Evolutionary conservation across 1,284 basidiomycete species (phyloP), one percentile per base, ranked within the genome.

Genomic region (Cutaneotrichosporon spelunceum): DNA sequence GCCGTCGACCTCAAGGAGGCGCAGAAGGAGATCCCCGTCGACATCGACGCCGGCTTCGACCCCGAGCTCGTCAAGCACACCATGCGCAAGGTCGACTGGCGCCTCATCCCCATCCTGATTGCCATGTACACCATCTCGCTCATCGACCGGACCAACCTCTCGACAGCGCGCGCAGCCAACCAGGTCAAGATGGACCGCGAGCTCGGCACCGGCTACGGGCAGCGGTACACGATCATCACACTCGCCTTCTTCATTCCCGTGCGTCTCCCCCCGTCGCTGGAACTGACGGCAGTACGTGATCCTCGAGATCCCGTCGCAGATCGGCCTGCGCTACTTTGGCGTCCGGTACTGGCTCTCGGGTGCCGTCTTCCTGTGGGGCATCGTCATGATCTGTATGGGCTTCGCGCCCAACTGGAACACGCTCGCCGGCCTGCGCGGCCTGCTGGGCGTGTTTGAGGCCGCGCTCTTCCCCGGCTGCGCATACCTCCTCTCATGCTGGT

Each of bases 401-500:
- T 78, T 72, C 57, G 65, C 70, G 24, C 71, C 67, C 53, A 64
- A 59, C 21, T 79, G 76, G 76, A 53, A 69, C 23, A 61, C 72
- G 39, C 70, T 83, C 19, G 72, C 75, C 2, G 79, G 72, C 44
- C 74, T 76, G 39, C 76, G 81, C 45, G 72, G 74, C 8, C 63
- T 82, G 0, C 68, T 82, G 33, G 82, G 79, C n/a, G 57, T 72
- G 4, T 69, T 80, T 30, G 78, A 79, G 62, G 70, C 66, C 53
- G 65, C 70, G 6, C 75, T 78, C 60, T 77, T 78, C 69, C 74
- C 71, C 10, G 71, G 70, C 11, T 74, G 72, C 54, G 77, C 79
- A 1, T 80, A 73, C 70, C 70, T 83, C n/a, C 75, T 82, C 61
- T 74, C 78, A 6, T 65, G 64, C 48, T 65, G 81, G 81, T 83